These are phyloP conservation scores for Nakaseomyces glabratus DNA, from an alignment of 1,139 yeast genomes.

Conservation along the genomic window DNA sequence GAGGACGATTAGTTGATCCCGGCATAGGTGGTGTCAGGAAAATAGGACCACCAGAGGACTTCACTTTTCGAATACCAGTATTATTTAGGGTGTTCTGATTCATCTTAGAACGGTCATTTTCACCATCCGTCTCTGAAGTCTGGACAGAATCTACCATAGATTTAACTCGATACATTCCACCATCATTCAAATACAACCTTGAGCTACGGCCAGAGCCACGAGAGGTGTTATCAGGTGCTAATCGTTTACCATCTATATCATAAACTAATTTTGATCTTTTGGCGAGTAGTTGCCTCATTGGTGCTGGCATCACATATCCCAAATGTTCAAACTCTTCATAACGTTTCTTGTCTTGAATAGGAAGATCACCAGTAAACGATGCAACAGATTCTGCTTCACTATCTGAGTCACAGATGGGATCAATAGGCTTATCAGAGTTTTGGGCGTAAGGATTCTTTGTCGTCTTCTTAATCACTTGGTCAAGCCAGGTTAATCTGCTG, in stretches of 20 bases:
- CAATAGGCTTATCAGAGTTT: conserved; percentile 6
- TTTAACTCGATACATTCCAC: conserved; percentile 31
- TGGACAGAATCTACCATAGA: conserved; percentile 26
- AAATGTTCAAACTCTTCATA: conserved; percentile 23
- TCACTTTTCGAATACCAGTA: conserved; percentile 16
- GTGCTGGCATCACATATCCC: conserved; percentile 27
- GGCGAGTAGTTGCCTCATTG: conserved; percentile 18
- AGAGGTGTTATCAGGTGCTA: conserved; percentile 18
- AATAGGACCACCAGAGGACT: conserved; percentile 13
- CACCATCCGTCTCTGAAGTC: conserved; percentile 11
- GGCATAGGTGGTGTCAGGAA: conserved; percentile 3
- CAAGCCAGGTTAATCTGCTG: conserved; percentile 14
- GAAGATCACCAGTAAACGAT: conserved; percentile 24
- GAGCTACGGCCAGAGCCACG: conserved; percentile 28
- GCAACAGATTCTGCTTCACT: conserved; percentile 17
- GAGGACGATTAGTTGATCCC: neutral
- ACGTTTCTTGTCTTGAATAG: conserved; percentile 20
- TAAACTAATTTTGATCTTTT: conserved; percentile 10
- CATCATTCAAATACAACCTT: conserved; percentile 23
- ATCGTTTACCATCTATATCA: conserved; percentile 15
- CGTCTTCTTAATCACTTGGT: conserved; percentile 17
- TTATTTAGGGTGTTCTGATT: conserved; percentile 1
- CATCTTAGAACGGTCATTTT: neutral
- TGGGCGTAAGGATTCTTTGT: conserved; percentile 21
- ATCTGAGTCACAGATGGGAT: conserved; percentile 11